Evolutionary conservation across 1,284 basidiomycete genomes (phyloP).

Genomic region (Stereum hirsutum): DNA sequence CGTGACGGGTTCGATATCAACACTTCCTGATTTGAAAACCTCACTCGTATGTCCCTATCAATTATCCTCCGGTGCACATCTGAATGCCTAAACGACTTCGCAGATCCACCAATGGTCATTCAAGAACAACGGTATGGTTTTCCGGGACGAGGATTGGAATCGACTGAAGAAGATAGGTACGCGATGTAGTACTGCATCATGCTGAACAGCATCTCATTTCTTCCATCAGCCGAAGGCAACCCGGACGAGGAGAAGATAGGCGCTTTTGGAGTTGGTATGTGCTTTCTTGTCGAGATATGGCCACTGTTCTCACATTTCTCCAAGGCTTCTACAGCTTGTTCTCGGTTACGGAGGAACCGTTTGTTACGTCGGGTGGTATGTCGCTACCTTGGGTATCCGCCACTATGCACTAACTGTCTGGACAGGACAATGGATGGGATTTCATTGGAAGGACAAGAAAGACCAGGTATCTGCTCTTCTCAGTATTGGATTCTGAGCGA

Average conservation of each 20-base stretch:
- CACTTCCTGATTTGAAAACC: slow-evolving; percentile 57
- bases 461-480: slow-evolving; percentile 48
- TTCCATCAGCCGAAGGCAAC: slow-evolving; percentile 63
- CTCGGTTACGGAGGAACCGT: slow-evolving; percentile 86
- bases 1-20: neutral
- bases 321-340: slow-evolving; percentile 75
- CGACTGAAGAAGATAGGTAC: slow-evolving; percentile 81
- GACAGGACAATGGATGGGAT: slow-evolving; percentile 85
- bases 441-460: slow-evolving; percentile 93
- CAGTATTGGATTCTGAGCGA: neutral
- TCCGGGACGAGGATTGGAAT: slow-evolving; percentile 82
- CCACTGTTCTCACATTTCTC: neutral
- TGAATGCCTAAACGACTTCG: neutral
- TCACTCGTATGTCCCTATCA: slow-evolving; percentile 25
- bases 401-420: neutral
- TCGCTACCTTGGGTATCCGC: neutral
- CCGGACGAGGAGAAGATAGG: slow-evolving; percentile 83
- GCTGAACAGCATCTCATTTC: neutral
- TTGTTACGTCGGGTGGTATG: slow-evolving; percentile 80
- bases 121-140: slow-evolving; percentile 80
- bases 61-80: neutral
- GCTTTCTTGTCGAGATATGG: neutral
- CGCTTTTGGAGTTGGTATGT: slow-evolving; percentile 74
- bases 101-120: slow-evolving; percentile 73
- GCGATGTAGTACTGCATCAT: slow-evolving; percentile 12